phyloP scores from a whole-genome alignment of 371 early-diverging fungal species.

The Zychaea mexicana region DNA sequence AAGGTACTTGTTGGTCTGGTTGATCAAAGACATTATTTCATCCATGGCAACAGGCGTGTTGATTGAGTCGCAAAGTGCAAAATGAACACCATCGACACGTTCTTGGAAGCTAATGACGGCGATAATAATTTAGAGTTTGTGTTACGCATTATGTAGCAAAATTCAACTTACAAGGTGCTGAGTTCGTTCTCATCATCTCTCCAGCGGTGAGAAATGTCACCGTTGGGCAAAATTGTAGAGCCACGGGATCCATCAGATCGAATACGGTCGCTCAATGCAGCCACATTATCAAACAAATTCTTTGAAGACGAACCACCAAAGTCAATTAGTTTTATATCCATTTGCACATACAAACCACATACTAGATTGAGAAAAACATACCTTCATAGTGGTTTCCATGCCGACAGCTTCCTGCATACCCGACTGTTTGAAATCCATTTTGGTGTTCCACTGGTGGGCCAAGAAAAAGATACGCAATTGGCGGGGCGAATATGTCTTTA shows the following conservation, averaged over 20 bases:
- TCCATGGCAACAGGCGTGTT: constrained; percentile 88
- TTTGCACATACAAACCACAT: not conserved
- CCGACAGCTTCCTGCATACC: constrained; percentile 87
- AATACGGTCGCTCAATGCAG: constrained; percentile 75
- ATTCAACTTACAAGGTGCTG: constrained; percentile 36
- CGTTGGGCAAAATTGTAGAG: constrained; percentile 33
- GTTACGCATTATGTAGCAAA: no score
- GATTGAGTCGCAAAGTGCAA: constrained; percentile 93
- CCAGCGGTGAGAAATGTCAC: constrained; percentile 67
- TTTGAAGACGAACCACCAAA: no score
- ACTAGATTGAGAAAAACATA: constrained; percentile 27
- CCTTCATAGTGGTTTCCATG: constrained; percentile 78
- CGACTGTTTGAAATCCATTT: constrained; percentile 87
- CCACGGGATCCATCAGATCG: constrained; percentile 45
- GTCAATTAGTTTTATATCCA: not conserved
- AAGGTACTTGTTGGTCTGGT: constrained; percentile 83
- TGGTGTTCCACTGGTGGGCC: constrained; percentile 89
- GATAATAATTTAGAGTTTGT: no score
- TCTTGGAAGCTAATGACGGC: constrained; percentile 56
- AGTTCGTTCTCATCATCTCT: constrained; percentile 70
- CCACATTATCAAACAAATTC: constrained; percentile 88
- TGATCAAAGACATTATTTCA: constrained; percentile 82
- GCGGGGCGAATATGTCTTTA: constrained; percentile 81
- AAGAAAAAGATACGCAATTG: constrained; percentile 97
- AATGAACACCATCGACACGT: constrained; percentile 75